Base-by-base conservation (phyloP, 768 basidiomycete genomes). In the Lactifluus rugatus region DNA sequence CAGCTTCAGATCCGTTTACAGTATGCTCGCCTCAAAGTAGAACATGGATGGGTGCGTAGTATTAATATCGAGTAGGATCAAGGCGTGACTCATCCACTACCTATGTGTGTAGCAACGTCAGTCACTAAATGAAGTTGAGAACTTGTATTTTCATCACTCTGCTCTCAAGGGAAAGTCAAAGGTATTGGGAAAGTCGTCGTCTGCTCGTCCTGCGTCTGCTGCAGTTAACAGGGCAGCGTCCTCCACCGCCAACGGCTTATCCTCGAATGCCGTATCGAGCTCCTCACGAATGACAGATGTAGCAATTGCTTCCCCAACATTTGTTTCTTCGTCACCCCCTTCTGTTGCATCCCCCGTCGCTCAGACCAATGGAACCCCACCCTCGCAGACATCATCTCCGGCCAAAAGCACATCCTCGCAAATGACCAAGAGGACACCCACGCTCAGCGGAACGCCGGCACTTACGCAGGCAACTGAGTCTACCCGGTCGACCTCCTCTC, bases 41-140 rank as follows among this genome's bases (percentile, higher is more conserved):
- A 88, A 60, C 78, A 87, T 66, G 86, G 86, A 49, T 88, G 86
- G 86, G 87, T 87, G 69, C 46, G 81, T 73, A 44, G n/a, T 48
- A 44, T 48, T 28, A 14, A 11, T 11, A 50, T 34, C 39, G 13
- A 34, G 19, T 7, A 17, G 17, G n/a, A 54, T 54, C 46, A 13
- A 28, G 32, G 10, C n/a, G 16, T 13, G 13, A n/a, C 46, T 60
- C 26, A 58, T 23, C 49, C 26, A 36, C 47, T 17, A 41, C 39
- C 16, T 58, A 55, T 46, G 42, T 56, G 54, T 36, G 48, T 66
- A 87, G 85, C 84, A 86, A 81, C 81, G 82, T 55, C 87, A 88
- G 69, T 87, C 77, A 56, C 70, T 88, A 44, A 86, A 86, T 65
- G 86, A 88, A 70, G 86, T 88, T 14, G 86, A 88, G 68, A 88